Base-by-base conservation (phyloP, 768 basidiomycete species). In the Atractiella rhizophila region DNA sequence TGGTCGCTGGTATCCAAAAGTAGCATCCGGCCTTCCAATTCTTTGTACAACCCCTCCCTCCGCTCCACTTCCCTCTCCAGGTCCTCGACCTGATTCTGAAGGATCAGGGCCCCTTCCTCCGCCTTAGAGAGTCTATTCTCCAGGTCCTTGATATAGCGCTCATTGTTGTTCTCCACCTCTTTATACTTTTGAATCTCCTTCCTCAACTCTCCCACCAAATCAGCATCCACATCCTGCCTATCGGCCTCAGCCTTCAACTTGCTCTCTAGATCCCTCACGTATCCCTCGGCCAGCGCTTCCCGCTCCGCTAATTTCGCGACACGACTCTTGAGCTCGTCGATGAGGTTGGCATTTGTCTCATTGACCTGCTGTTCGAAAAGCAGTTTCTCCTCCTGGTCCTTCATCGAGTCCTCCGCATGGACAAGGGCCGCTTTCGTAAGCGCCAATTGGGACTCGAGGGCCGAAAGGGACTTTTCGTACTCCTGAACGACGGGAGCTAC, bases 401-500 rank as follows among this genome's bases (percentile, higher is more conserved):
- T 76, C 33, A 81, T 74, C 60, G 91, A 66, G 51, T 86, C 81
- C 56, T 91, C 88, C 39, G 88, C 82, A 52, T 83, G 75, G 37
- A 77, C 56, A 30, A 91, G 62, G 16, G 85, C 81, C 2, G 79
- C 81, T 37, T 76, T 68, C 50, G 83, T 83, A 41, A 86, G 64
- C 49, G 69, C 78, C 39, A 91, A 65, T 59, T 88, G 83, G 0
- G 78, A 79, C 59, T 98, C 91, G 68, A 98, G 76, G 2, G 82
- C 76, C 30, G 73, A 69, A 49, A 96, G 88, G 1, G 83, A 82
- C 65, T 88, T 83, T 65, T 98, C 88, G 59, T 98, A 98, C 61
- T 94, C 85, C 60, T 91, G 80, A 38, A 98, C 91, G 51, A 98
- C 85, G 2, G 88, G 88, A 13, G 83, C 86, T 18, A 96, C 86